Conservation (phyloP, 768 basidiomycete species). For the Mycena galopus region DNA sequence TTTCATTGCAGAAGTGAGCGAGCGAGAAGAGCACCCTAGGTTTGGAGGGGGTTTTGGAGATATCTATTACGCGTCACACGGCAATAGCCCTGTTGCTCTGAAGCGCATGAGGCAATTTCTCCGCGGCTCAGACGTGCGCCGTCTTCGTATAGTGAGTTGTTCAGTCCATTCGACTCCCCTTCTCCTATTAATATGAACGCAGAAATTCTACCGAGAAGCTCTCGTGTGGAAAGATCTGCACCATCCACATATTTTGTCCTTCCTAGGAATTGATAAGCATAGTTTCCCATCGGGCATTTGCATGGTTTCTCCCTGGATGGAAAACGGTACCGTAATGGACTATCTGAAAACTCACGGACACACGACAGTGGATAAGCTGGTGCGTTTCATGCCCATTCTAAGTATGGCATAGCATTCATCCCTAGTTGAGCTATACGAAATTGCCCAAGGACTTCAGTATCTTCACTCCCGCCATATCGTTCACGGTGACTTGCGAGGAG, state of each 20-base stretch:
- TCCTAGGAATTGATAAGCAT: constrained; percentile 43
- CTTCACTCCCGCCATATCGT: constrained; percentile 38
- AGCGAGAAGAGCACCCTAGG: constrained; percentile 21
- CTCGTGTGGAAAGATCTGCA: constrained; percentile 45
- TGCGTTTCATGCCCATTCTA: constrained; percentile 2
- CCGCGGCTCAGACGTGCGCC: constrained; percentile 1
- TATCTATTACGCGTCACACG: constrained; percentile 26
- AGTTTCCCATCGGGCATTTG: constrained; percentile 41
- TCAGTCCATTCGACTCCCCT: too few species aligned
- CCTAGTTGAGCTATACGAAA: constrained; percentile 31
- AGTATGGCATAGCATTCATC: neutral
- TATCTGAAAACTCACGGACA: constrained; percentile 37
- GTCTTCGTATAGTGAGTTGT: constrained; percentile 11
- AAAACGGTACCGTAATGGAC: constrained; percentile 41
- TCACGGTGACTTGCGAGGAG: constrained; percentile 40
- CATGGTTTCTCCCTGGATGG: constrained; percentile 48
- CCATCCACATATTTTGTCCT: too few species aligned
- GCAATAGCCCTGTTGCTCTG: constrained; percentile 4
- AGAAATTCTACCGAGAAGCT: constrained; percentile 47
- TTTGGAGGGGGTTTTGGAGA: constrained; percentile 38
- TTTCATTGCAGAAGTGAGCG: constrained; percentile 30
- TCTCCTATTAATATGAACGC: too few species aligned
- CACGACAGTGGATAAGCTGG: constrained; percentile 36
- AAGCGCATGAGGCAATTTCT: constrained; percentile 4
- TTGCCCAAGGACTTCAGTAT: constrained; percentile 40